Base-by-base conservation (phyloP, 805 yeast species). In the Metschnikowia lochheadii region DNA sequence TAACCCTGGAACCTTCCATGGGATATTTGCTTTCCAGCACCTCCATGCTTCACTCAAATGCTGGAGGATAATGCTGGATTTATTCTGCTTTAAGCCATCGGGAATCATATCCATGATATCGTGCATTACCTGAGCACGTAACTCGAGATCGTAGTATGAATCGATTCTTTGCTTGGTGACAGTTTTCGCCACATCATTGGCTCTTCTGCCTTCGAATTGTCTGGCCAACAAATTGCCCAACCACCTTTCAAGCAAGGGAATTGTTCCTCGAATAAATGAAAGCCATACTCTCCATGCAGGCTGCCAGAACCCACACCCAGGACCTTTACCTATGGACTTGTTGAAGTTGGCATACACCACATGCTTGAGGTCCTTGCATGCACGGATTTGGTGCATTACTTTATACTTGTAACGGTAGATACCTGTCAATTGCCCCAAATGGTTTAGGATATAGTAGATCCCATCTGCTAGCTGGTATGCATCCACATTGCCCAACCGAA, bases 301-400 rank as follows among this genome's bases (percentile, higher is more conserved):
- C 63, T 94, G 98, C 99, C 99, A 94, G 66, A 94, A 87, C 1
- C 99, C 99, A 72, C 96, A 88, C 0, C 99, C 99, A 1, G 99
- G 98, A 2, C 99, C 99, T 63, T 92, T 94, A 0, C 97, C 97
- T 23, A 94, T 87, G n/a, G 81, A 73, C 35, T 77, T 75, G 63
- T 94, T 94, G 71, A 94, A 94, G 54, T 85, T 76, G 56, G 88
- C 78, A 63, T 94, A 94, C 0, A 94, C 85, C 6, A 92, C 84
- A 64, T 94, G 99, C 67, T 94, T 94, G 60, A 94, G 70, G 68
- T 94, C 99, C 65, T 94, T 94, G 66, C 97, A 90, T 2, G 96
- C 91, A 46, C 97, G 80, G 38, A 94, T 91, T 67, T 94, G 99
- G 63, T 91, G 98, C 99, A 94, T 94, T 8, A 92, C 97, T 63